These are phyloP conservation scores for Mytilinidion resinicola DNA, from an alignment of 495 filamentous ascomycete species.

Conservation along the genomic window DNA sequence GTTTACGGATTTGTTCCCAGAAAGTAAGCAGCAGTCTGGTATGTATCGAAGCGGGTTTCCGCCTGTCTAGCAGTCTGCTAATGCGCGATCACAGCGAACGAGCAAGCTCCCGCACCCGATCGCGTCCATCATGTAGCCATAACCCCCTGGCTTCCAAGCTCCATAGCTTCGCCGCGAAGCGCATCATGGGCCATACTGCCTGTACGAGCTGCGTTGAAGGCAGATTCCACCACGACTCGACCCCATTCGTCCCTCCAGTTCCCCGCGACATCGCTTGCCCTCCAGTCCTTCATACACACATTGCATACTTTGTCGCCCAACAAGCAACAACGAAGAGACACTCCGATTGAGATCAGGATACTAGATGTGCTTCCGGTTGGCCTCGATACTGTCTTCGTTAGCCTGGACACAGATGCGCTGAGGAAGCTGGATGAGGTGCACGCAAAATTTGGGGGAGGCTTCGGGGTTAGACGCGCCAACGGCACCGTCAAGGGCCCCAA, in stretches of 20 bases:
- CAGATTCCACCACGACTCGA: constrained; percentile 41
- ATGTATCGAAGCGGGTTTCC: not conserved
- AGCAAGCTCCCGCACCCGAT: not conserved
- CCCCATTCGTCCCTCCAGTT: constrained; percentile 73
- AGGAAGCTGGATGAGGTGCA: constrained; percentile 57
- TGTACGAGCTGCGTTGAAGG: constrained; percentile 45
- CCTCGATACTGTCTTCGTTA: constrained; percentile 79
- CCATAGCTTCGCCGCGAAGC: constrained; percentile 50
- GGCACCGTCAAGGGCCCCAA: constrained; percentile 34
- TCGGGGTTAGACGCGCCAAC: constrained; percentile 38
- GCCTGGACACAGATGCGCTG: constrained; percentile 68
- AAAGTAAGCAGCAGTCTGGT: constrained; percentile 28
- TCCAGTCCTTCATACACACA: constrained; percentile 67
- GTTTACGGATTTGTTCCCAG: constrained; percentile 72
- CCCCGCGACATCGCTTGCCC: constrained; percentile 68
- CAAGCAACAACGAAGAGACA: constrained; percentile 46
- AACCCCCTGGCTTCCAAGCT: constrained; percentile 67
- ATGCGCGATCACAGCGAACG: not conserved
- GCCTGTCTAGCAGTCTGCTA: not conserved
- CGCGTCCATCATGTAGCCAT: constrained; percentile 59
- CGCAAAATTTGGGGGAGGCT: constrained; percentile 57
- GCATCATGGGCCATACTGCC: constrained; percentile 80
- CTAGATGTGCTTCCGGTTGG: constrained; percentile 72
- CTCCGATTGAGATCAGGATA: constrained; percentile 67
- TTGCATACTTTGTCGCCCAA: constrained; percentile 46